Base-by-base conservation (phyloP, 495 filamentous ascomycete genomes). In the Sphaerosporella brunnea region DNA sequence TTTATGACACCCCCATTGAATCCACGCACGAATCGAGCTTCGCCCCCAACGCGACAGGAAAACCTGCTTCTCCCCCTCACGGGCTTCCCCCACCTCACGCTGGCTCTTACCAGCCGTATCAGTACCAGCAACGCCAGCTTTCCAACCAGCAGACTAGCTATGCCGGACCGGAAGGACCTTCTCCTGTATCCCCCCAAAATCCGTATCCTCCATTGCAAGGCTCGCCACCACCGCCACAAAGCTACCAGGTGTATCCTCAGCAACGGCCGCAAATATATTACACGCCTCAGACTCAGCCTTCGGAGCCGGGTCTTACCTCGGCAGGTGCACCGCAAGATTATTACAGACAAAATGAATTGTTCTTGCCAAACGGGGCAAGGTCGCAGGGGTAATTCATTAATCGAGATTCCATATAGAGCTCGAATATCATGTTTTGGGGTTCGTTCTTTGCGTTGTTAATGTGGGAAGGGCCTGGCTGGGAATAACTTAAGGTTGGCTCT, bases 1-100 rank as follows among this genome's bases (percentile, higher is more conserved):
- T 74, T 9, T 92, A 90, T 53, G 81, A 88, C 57, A 58, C 38
- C 45, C 55, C 15, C 23, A 45, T 18, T 10, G 43, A 46, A 28
- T 2, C 43, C 23, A 36, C 9, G 23, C 25, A 36, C 23, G 30
- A 46, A 11, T 32, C 43, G 7, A 34, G 26, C 15, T 46, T 46
- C 28, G 16, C 43, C 1, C 7, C 7, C 28, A n/a, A n/a, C n/a
- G n/a, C n/a, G n/a, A n/a, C n/a, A n/a, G 35, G 35, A 8, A 7
- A 18, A 4, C 35, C 35, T 18, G 18, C 5, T 18, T 9, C 35
- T 18, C 35, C 39, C 24, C 15, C 36, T 5, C 19, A 39, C 15
- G n/a, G n/a, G n/a, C n/a, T n/a, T n/a, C n/a, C n/a, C n/a, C 19
- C 36, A 5, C 10, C 39, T 7, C 5, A 3, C 11, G 8, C 39